Evolutionary conservation across 257 asterid species (phyloP).

Genomic region (Rehmannia glutinosa): DNA sequence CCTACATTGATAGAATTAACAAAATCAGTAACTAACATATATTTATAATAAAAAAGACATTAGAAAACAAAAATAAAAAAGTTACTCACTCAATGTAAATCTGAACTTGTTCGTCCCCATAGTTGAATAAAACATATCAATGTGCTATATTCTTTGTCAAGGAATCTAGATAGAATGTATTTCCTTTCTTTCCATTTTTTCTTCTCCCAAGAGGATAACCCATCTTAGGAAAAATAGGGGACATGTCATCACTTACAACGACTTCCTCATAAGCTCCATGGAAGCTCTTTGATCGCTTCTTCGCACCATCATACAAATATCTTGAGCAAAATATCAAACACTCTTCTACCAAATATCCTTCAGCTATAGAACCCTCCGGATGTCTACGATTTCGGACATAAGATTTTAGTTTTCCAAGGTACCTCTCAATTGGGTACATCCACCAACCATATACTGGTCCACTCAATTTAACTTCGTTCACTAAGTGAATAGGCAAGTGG

Average conservation of each 20-base stretch:
- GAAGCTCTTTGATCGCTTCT: neutral
- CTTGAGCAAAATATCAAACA: neutral
- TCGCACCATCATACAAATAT: neutral
- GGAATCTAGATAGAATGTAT: neutral
- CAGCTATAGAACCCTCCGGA: neutral
- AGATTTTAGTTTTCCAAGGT: neutral
- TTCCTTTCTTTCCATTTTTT: neutral
- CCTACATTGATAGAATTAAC: too few relatives aligned
- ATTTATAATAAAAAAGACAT: neutral
- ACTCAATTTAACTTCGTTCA: neutral
- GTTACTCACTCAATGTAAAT: neutral
- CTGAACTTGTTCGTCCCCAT: neutral
- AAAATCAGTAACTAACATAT: neutral
- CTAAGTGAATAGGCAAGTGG: slow-evolving; percentile 9
- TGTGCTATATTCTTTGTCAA: neutral
- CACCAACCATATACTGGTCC: neutral
- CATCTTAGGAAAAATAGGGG: neutral
- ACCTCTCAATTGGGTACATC: slow-evolving; percentile 10
- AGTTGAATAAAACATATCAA: neutral
- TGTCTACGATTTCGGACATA: neutral
- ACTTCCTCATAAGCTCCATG: neutral
- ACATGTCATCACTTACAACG: neutral
- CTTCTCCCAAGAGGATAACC: slow-evolving; percentile 1
- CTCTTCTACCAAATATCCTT: slow-evolving; percentile 3
- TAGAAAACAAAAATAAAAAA: neutral